These are phyloP conservation scores for Pseudofabraea citricarpa DNA, from an alignment of 2,329 filamentous ascomycete genomes.

Conservation along the genomic window DNA sequence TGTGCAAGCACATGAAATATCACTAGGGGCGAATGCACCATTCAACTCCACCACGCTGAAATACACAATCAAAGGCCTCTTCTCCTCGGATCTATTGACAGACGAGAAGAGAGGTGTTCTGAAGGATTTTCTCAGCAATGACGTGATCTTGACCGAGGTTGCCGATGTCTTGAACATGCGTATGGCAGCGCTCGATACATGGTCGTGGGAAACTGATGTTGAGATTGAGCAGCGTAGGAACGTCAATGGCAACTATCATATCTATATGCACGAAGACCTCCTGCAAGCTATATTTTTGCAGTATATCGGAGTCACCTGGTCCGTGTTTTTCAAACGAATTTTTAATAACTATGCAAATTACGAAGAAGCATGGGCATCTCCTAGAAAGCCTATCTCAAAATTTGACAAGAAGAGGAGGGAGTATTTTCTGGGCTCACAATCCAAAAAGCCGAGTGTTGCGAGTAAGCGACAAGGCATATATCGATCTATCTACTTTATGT, in stretches of 20 bases:
- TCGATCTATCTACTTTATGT: constrained; percentile 24
- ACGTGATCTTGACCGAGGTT: constrained; percentile 46
- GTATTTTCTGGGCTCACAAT: constrained; percentile 18
- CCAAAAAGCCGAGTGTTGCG: constrained; percentile 16
- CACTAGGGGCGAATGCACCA: constrained; percentile 20
- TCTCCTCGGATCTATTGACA: constrained; percentile 44
- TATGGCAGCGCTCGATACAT: constrained; percentile 43
- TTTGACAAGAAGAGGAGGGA: constrained; percentile 16
- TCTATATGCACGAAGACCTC: constrained; percentile 57
- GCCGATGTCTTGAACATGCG: constrained; percentile 54
- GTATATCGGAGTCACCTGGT: constrained; percentile 47
- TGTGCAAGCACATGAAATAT: constrained; percentile 32
- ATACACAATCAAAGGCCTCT: constrained; percentile 41
- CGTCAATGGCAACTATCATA: constrained; percentile 53
- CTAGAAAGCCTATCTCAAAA: constrained; percentile 12
- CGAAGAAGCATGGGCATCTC: constrained; percentile 20
- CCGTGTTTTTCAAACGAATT: constrained; percentile 38
- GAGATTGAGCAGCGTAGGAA: constrained; percentile 46
- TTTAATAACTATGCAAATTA: constrained; percentile 27
- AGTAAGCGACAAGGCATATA: constrained; percentile 20
- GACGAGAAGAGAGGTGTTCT: constrained; percentile 45
- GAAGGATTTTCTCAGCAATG: constrained; percentile 43
- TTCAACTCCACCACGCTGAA: constrained; percentile 38
- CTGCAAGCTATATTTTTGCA: constrained; percentile 51
- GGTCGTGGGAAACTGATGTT: constrained; percentile 45